Conservation (phyloP, 257 asterid genomes). For the Sherardia arvensis region DNA sequence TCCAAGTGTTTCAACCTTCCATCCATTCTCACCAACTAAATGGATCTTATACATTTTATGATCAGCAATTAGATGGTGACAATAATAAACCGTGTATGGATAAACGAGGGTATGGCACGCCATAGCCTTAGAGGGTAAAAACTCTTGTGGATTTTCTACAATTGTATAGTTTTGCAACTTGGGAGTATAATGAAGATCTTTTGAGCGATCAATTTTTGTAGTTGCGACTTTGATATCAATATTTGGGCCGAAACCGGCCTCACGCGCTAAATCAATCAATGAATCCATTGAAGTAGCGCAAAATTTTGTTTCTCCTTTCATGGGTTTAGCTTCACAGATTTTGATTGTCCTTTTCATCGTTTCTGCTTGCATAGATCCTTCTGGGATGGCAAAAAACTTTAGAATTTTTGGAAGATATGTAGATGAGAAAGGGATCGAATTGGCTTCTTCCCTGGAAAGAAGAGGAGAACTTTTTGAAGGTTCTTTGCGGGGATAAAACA, state of each 20-base stretch:
- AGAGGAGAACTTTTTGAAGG: constrained; percentile 6
- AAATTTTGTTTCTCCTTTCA: constrained; percentile 68
- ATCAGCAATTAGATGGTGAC: constrained; percentile 54
- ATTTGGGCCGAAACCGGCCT: constrained; percentile 25
- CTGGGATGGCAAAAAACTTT: constrained; percentile 35
- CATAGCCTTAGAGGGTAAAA: constrained; percentile 30
- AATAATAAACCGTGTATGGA: constrained; percentile 73
- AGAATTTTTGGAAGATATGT: constrained; percentile 33
- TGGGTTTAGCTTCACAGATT: constrained; percentile 59
- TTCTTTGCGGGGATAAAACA: constrained; percentile 8
- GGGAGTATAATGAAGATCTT: too few relatives aligned
- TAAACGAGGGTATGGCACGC: constrained; percentile 75
- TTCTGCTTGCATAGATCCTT: constrained; percentile 48
- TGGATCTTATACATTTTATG: constrained; percentile 31
- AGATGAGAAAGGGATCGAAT: constrained; percentile 17
- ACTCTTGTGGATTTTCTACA: constrained; percentile 19
- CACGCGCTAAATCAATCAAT: constrained; percentile 40
- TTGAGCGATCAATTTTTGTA: constrained; percentile 21
- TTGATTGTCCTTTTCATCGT: constrained; percentile 51
- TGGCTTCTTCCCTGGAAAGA: constrained; percentile 15
- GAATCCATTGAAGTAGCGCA: constrained; percentile 69
- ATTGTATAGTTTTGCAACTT: constrained; percentile 55
- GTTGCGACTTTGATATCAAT: constrained; percentile 32
- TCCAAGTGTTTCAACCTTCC: too few relatives aligned
- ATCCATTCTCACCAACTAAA: too few relatives aligned